These are phyloP conservation scores for Nemania bipapillata DNA, from an alignment of 2,329 filamentous ascomycete species.

Conservation along the genomic window DNA sequence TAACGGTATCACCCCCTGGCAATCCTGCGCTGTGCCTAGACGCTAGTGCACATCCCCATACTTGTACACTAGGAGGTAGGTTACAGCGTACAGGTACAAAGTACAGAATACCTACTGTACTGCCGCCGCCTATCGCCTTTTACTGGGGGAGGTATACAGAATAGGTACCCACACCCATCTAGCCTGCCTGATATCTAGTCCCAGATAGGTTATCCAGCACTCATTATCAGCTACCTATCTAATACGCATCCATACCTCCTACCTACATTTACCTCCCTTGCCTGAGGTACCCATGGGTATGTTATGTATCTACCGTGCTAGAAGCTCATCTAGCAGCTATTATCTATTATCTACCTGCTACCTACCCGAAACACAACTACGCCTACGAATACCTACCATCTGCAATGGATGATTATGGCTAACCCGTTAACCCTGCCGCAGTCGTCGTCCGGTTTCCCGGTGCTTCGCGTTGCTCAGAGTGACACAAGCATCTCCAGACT, in stretches of 20 bases:
- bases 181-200: conserved; percentile 15
- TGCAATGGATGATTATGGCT: conserved; percentile 26
- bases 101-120: neutral
- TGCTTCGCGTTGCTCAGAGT: conserved; percentile 36
- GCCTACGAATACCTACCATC: conserved; percentile 3
- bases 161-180: conserved; percentile 23
- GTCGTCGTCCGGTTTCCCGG: conserved; percentile 29
- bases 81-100: neutral
- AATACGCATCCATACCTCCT: neutral
- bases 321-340: neutral
- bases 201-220: conserved; percentile 32
- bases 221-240: conserved; percentile 30
- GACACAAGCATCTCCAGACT: conserved; percentile 38
- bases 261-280: too few species aligned
- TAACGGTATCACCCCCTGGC: conserved; percentile 20
- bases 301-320: conserved; percentile 12
- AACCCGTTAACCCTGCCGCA: conserved; percentile 26
- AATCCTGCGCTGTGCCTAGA: conserved; percentile 14
- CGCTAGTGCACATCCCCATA: conserved; percentile 2
- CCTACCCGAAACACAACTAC: neutral
- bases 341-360: neutral
- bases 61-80: too few species aligned
- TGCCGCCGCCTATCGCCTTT: neutral
- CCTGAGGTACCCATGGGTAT: conserved; percentile 19
- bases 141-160: neutral